These are phyloP conservation scores for Ligustrum vulgare DNA, from an alignment of 257 asterid species.

Conservation along the genomic window DNA sequence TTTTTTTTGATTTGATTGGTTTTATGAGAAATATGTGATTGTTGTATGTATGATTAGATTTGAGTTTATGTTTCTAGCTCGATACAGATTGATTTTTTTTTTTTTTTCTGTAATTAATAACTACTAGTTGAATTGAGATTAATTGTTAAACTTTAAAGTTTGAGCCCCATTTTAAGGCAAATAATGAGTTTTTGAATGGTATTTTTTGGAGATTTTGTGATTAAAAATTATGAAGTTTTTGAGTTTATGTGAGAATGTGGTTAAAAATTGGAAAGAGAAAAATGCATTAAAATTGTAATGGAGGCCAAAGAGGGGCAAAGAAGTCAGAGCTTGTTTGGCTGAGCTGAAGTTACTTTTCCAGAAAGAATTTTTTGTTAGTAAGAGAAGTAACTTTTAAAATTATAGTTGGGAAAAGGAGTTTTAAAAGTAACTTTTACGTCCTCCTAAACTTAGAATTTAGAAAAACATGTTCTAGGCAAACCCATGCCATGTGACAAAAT, in stretches of 20 bases:
- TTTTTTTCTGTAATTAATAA: constrained; percentile 8
- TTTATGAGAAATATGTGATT: constrained; percentile 2
- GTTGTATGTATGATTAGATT: constrained; percentile 18
- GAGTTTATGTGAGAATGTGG: no score
- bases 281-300: no score
- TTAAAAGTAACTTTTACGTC: background rate
- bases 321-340: background rate
- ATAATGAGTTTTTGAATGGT: no score
- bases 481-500: background rate
- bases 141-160: background rate
- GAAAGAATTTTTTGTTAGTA: background rate
- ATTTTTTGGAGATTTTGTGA: no score
- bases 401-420: background rate
- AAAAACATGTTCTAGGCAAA: background rate
- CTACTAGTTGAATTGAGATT: constrained; percentile 6
- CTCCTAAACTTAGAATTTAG: background rate
- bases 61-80: background rate
- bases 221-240: no score
- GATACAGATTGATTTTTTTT: background rate
- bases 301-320: background rate
- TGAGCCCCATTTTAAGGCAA: no score
- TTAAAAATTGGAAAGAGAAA: no score
- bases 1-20: no score
- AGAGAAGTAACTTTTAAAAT: no score
- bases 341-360: background rate